Conservation (phyloP, 768 basidiomycete genomes). For the Podaxis mareebaensis region DNA sequence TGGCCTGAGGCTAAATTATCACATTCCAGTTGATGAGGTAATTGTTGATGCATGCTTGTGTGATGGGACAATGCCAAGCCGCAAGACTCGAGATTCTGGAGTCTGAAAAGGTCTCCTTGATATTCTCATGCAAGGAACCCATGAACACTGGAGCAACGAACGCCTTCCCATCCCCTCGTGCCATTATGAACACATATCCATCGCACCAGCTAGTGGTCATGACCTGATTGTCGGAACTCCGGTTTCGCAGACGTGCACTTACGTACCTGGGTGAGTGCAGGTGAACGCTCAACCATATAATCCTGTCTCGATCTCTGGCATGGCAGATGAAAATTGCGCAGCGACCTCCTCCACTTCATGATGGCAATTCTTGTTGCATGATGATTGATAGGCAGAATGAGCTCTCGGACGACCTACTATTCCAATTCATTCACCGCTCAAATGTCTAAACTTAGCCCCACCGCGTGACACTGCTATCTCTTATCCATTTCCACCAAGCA, state of each 20-base stretch:
- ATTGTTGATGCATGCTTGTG: background rate
- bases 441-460: background rate
- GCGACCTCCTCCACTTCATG: background rate
- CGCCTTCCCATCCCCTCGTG: background rate
- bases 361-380: background rate
- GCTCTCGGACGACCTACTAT: background rate
- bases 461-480: background rate
- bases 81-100: too few species aligned
- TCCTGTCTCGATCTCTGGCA: too few species aligned
- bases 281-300: too few species aligned
- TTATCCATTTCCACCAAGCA: background rate
- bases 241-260: background rate
- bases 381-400: background rate
- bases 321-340: too few species aligned
- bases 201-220: background rate
- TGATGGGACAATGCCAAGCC: too few species aligned
- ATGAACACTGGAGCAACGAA: too few species aligned
- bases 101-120: too few species aligned
- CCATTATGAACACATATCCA: background rate
- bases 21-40: slow-evolving; percentile 5
- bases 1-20: too few species aligned
- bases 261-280: too few species aligned
- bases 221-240: background rate
- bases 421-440: background rate
- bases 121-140: too few species aligned